Percentiles rank a stretch among this genome's conserved stretches.
These are phyloP conservation scores for Mikania micrantha DNA, from an alignment of 129 eudicot genomes.

Conservation along the genomic window DNA sequence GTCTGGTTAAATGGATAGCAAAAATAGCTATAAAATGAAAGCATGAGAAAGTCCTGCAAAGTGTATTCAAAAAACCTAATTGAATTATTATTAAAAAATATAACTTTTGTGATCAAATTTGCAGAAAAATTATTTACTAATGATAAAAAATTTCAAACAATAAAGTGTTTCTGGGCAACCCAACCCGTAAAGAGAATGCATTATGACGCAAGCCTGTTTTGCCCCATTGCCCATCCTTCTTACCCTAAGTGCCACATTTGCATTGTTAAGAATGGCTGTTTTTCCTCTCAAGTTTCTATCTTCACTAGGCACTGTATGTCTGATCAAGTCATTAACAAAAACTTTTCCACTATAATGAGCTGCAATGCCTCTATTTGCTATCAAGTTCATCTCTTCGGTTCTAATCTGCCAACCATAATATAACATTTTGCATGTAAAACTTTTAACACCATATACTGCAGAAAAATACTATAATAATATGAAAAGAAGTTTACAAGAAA, in stretches of 20 bases:
- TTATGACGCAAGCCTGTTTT: not conserved
- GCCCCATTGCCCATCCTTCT: not conserved
- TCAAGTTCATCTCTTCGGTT: constrained; percentile 94
- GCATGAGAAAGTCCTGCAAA: not conserved
- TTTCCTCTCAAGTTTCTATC: constrained; percentile 51
- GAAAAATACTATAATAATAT: not conserved
- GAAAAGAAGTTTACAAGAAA: constrained; percentile 2
- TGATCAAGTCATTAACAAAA: constrained; percentile 61
- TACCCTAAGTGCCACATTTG: constrained; percentile 88
- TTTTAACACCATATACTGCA: not conserved
- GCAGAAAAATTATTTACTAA: not conserved
- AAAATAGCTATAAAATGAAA: not conserved
- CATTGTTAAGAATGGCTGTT: constrained; percentile 56
- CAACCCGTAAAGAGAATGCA: not conserved
- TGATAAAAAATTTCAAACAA: no score
- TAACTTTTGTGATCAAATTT: not conserved
- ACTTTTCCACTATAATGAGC: constrained; percentile 85
- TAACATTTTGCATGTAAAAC: not conserved
- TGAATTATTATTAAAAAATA: not conserved
- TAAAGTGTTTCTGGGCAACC: not conserved
- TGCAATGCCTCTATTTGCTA: constrained; percentile 94
- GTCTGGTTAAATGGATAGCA: not conserved
- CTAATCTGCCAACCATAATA: constrained; percentile 51
- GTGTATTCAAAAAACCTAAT: not conserved
- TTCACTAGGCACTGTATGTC: constrained; percentile 45